Percentiles rank a stretch among this genome's conserved stretches.
Evolutionary conservation across 345 rosid species (phyloP).

Genomic region (Excoecaria agallocha): DNA sequence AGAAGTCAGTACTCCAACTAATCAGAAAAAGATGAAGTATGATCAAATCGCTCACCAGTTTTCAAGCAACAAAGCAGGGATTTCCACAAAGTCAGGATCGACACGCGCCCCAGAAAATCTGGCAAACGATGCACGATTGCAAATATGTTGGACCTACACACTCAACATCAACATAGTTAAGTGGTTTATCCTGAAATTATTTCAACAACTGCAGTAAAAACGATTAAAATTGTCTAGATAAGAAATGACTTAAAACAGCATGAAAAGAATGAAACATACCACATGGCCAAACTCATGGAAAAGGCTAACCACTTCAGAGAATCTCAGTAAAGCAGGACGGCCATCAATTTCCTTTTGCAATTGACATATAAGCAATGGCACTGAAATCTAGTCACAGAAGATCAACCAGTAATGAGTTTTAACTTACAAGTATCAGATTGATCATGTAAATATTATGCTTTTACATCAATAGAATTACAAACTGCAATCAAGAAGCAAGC

Average conservation of each 20-base stretch:
- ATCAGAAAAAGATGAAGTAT: constrained; percentile 10
- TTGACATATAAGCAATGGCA: constrained; percentile 72
- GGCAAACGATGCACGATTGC: constrained; percentile 86
- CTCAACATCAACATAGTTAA: constrained; percentile 19
- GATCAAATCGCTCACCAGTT: constrained; percentile 51
- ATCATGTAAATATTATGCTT: background rate
- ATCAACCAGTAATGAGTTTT: constrained; percentile 5
- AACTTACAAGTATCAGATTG: background rate
- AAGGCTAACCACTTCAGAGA: constrained; percentile 85
- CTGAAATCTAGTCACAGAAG: constrained; percentile 54
- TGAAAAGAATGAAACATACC: constrained; percentile 50
- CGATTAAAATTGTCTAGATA: background rate
- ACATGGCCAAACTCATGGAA: constrained; percentile 96
- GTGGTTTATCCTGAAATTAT: background rate
- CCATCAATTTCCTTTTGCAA: constrained; percentile 49
- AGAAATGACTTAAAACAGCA: constrained; percentile 13
- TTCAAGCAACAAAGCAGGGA: constrained; percentile 77
- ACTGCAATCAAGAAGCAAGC: constrained; percentile 18
- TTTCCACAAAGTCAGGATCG: constrained; percentile 91
- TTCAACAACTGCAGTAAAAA: background rate
- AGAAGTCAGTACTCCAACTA: background rate
- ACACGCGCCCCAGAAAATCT: constrained; percentile 82
- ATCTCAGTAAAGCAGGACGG: constrained; percentile 56
- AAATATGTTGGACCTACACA: constrained; percentile 78
- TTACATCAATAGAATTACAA: constrained; percentile 11